A percentile compares a stretch with the other conserved stretches of the same genome.
These are phyloP conservation scores for Penicillium macrosclerotiorum DNA, from an alignment of 495 filamentous ascomycete species.

Conservation along the genomic window DNA sequence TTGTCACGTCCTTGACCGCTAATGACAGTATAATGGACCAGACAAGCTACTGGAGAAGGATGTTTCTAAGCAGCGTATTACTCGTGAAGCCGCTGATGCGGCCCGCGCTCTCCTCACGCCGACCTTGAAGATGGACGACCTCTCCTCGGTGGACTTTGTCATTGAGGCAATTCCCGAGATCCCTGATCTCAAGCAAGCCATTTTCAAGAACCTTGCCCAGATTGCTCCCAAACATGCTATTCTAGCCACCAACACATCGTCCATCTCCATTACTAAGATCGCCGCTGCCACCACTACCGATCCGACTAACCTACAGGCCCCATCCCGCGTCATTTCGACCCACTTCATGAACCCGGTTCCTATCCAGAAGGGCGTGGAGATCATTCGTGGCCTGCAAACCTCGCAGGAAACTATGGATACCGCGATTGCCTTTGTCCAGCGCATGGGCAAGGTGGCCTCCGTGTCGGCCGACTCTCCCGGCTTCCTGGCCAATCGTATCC, in stretches of 20 bases:
- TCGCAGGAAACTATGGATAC: conserved; percentile 75
- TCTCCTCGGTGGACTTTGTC: conserved; percentile 88
- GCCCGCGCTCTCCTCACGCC: conserved; percentile 65
- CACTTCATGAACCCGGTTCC: conserved; percentile 99
- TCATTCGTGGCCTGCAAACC: conserved; percentile 92
- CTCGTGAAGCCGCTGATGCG: conserved; percentile 70
- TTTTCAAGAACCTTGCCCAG: conserved; percentile 81
- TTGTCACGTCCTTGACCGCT: too few relatives aligned
- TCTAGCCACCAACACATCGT: conserved; percentile 95
- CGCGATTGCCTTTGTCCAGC: conserved; percentile 81
- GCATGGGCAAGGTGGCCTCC: conserved; percentile 91
- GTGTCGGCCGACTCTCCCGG: conserved; percentile 86
- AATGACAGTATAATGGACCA: conserved; percentile 25
- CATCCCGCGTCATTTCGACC: conserved; percentile 87
- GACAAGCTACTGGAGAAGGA: conserved; percentile 93
- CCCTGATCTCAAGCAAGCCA: conserved; percentile 76
- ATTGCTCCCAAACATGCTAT: conserved; percentile 86
- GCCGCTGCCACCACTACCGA: conserved; percentile 77
- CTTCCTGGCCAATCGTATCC: conserved; percentile 92
- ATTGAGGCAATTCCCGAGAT: conserved; percentile 98
- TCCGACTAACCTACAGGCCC: conserved; percentile 73
- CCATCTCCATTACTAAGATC: conserved; percentile 95
- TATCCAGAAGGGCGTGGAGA: conserved; percentile 95
- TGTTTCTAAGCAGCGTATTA: conserved; percentile 77
- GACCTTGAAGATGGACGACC: conserved; percentile 71